These are phyloP conservation scores for Angomonas ambiguus DNA, from an alignment of 208 protist species.

Conservation along the genomic window DNA sequence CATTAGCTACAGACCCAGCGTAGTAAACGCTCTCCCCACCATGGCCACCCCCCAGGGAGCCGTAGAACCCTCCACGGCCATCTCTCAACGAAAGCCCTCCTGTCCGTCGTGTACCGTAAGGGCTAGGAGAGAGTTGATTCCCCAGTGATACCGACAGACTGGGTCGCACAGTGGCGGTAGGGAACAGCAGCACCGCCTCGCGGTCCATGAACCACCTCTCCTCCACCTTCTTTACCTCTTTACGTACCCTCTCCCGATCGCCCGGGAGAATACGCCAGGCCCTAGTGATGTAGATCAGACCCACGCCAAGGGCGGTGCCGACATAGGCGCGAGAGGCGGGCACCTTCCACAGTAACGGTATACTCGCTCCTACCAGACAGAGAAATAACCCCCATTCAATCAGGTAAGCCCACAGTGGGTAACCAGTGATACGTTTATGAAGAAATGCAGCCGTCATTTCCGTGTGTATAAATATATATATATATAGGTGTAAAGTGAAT, in stretches of 20 bases:
- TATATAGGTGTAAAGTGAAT: too few species aligned
- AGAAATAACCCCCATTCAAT: not conserved
- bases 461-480: too few species aligned
- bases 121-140: not conserved
- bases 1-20: not conserved
- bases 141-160: not conserved
- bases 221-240: constrained; percentile 3
- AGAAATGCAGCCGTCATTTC: not conserved
- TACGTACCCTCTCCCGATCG: constrained; percentile 9
- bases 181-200: not conserved
- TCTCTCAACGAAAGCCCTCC: not conserved
- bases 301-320: constrained; percentile 19
- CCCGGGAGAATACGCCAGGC: constrained; percentile 40
- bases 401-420: not conserved
- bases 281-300: constrained; percentile 25
- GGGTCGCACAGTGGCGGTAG: not conserved
- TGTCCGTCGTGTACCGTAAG: not conserved
- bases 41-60: not conserved
- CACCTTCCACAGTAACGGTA: constrained; percentile 18
- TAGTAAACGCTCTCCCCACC: not conserved
- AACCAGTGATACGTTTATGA: not conserved
- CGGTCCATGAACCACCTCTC: not conserved
- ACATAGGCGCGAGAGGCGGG: constrained; percentile 25
- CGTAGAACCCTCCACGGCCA: not conserved
- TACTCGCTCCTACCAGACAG: constrained; percentile 7